Conservation (phyloP, 208 protist species). For the Leishmania amazonensis region DNA sequence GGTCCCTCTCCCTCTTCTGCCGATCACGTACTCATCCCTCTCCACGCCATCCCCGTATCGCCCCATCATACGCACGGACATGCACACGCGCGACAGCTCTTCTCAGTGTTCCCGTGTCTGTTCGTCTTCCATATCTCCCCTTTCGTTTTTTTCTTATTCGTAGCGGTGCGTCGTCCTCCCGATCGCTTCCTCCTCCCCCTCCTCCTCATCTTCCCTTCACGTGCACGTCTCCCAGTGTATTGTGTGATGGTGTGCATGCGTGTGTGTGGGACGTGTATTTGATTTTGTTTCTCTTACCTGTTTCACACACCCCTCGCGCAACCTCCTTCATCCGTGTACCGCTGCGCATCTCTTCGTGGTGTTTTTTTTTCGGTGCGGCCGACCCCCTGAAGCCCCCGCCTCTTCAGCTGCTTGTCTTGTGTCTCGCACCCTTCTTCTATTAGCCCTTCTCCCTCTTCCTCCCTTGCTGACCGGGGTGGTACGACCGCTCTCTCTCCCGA, state of each 20-base stretch:
- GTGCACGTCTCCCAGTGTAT: not conserved
- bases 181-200: not conserved
- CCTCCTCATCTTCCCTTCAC: not conserved
- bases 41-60: not conserved
- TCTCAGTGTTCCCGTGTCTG: not conserved
- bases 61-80: not conserved
- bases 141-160: not conserved
- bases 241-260: not conserved
- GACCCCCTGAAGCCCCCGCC: not conserved
- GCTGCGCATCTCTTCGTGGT: not conserved
- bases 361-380: not conserved
- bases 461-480: not conserved
- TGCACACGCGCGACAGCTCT: not conserved
- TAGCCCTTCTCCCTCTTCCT: not conserved
- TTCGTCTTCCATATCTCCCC: not conserved
- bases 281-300: not conserved
- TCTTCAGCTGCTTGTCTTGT: not conserved
- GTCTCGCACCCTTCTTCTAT: not conserved
- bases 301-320: not conserved
- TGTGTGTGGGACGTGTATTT: not conserved
- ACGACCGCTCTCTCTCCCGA: not conserved
- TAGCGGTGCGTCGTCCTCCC: too few species aligned
- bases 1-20: not conserved
- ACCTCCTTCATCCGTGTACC: not conserved
- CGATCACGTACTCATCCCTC: not conserved